phyloP scores from a whole-genome alignment of 192 early-diverging fungal genomes.

The Coemansia sp. region DNA sequence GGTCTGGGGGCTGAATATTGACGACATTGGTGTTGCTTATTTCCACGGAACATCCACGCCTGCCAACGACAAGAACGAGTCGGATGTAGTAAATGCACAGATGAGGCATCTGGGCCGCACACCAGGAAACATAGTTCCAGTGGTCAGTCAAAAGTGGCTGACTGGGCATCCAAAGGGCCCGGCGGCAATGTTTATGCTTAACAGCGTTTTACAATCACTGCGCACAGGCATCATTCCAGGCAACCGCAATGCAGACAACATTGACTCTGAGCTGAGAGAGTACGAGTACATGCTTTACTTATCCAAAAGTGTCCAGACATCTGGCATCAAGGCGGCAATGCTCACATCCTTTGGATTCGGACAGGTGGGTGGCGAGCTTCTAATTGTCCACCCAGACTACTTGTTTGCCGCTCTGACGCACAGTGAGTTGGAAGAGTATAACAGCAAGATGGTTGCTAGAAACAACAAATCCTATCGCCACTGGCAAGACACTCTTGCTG shows the following conservation, averaged over 20 bases:
- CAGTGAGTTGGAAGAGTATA: slow-evolving; percentile 14
- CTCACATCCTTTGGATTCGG: slow-evolving; percentile 71
- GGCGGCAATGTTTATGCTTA: slow-evolving; percentile 91
- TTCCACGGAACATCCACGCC: slow-evolving; percentile 96
- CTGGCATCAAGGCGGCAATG: slow-evolving; percentile 63
- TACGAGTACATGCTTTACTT: slow-evolving; percentile 83
- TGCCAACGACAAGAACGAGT: slow-evolving; percentile 97
- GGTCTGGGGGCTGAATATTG: slow-evolving; percentile 81
- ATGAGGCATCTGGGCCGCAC: slow-evolving; percentile 82
- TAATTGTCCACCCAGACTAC: slow-evolving; percentile 66
- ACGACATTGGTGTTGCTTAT: slow-evolving; percentile 90
- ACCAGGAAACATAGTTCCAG: slow-evolving; percentile 76
- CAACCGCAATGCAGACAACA: slow-evolving; percentile 70
- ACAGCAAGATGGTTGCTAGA: not conserved
- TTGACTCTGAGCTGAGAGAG: slow-evolving; percentile 61
- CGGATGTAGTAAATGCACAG: slow-evolving; percentile 84
- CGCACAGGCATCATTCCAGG: slow-evolving; percentile 85
- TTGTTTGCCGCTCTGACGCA: slow-evolving; percentile 42
- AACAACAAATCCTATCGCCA: slow-evolving; percentile 9
- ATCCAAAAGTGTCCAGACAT: slow-evolving; percentile 58
- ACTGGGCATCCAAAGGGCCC: slow-evolving; percentile 91
- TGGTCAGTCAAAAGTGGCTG: slow-evolving; percentile 85
- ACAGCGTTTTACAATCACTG: slow-evolving; percentile 79
- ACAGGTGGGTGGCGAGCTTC: slow-evolving; percentile 66
- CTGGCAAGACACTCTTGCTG: slow-evolving; percentile 26